Base-by-base conservation (phyloP, 163 green algal genomes). In the Chlamydomonas reinhardtii region DNA sequence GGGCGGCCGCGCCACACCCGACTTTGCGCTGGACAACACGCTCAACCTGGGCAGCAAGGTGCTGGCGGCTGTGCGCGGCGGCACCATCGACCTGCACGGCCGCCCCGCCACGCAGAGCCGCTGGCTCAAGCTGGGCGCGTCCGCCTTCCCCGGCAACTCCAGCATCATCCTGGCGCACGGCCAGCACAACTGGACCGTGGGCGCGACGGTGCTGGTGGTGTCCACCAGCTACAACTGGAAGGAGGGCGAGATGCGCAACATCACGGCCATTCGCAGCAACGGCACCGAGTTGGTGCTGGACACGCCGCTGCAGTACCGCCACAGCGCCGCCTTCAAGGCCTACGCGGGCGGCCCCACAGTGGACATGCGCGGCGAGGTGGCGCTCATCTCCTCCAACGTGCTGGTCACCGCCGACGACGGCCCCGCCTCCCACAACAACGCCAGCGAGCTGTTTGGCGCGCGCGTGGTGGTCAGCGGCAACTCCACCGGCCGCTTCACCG, bases 21-120 rank as follows among this genome's bases (percentile, higher is more conserved):
- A 91, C 64, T 86, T 73, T 24, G 82, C 73, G 5, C 66, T 95
- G 32, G 88, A 73, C 74, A 89, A 89, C 66, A 70, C 83, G 17
- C 73, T 94, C 0, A 85, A 90, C 81, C 68, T 91, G 59, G 90
- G 88, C 6, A 72, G 87, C 52, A 95, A 95, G 76, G 86, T 93
- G 37, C 82, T 95, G 35, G 85, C 88, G 1, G 90, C 84, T 0
- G 71, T 93, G 25, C n/a, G 69, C 34, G 92, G 89, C 34, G 81
- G 81, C 56, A 74, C 71, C 32, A 80, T 86, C 32, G 74, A 86
- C 17, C 71, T 86, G 56, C 54, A 86, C 71, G 81, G 81, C 59
- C 79, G 68, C 48, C 48, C 48, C 48, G 48, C 48, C 48, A 56
- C 48, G 12, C 48, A 56, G 48, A 65, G 64, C 61, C 87, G 90